Evolutionary conservation across 352 stramenopile genomes (phyloP).

Genomic region (Globisporangium recalcitrans): DNA sequence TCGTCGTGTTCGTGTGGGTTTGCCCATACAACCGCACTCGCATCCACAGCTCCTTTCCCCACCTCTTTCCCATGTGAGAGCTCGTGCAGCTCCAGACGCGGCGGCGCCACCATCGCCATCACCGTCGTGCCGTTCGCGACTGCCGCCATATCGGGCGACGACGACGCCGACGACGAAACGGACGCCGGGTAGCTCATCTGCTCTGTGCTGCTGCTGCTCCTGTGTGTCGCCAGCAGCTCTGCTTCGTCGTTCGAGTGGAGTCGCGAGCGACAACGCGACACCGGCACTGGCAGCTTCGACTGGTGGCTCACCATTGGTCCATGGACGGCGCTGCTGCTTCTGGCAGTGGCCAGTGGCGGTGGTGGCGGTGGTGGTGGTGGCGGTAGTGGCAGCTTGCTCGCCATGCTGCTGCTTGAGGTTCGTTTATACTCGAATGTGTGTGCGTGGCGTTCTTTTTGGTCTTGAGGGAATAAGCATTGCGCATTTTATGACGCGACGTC

Average conservation of each 20-base stretch:
- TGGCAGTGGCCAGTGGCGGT: not conserved
- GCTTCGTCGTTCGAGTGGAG: constrained; percentile 1
- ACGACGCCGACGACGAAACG: constrained; percentile 13
- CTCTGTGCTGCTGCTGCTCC: not conserved
- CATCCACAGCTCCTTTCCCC: not conserved
- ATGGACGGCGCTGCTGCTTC: not conserved
- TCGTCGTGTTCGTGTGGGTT: not conserved
- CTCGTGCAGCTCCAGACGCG: constrained; percentile 20
- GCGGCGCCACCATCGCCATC: constrained; percentile 10
- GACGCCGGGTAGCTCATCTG: not conserved
- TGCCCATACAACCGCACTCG: not conserved
- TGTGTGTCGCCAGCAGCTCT: not conserved
- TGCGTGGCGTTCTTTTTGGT: constrained; percentile 1
- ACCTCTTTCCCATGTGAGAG: not conserved
- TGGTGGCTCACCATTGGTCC: not conserved
- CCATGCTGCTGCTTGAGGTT: not conserved
- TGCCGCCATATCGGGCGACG: constrained; percentile 10
- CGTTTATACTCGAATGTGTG: not conserved
- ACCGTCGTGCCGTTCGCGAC: constrained; percentile 5
- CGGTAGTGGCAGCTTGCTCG: constrained; percentile 1
- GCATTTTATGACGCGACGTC: not conserved
- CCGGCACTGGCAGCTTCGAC: constrained; percentile 4
- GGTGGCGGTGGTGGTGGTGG: too few relatives aligned
- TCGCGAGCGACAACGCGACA: not conserved
- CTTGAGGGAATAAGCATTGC: constrained; percentile 1